Evolutionary conservation across 2,329 filamentous ascomycete species (phyloP).

Genomic region (Penicillium sp.): DNA sequence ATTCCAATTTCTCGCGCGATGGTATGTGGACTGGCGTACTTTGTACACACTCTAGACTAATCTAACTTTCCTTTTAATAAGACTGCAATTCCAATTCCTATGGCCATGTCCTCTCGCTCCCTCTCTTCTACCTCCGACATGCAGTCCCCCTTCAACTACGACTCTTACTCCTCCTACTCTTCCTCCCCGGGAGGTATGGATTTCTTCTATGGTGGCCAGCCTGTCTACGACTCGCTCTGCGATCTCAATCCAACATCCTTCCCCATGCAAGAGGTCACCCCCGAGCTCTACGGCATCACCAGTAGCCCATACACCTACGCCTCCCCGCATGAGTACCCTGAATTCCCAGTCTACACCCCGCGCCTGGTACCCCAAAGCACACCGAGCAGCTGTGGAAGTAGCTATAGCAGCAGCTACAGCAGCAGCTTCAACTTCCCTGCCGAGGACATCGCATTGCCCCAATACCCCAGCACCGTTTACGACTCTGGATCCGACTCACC

Average conservation of each 20-base stretch:
- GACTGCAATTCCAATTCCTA: constrained; percentile 16
- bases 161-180: constrained; percentile 24
- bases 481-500: constrained; percentile 21
- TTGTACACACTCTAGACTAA: constrained; percentile 11
- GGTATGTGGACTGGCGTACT: constrained; percentile 10
- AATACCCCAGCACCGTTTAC: constrained; percentile 10
- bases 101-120: constrained; percentile 1
- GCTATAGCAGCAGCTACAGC: constrained; percentile 15
- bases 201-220: constrained; percentile 23
- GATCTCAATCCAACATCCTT: constrained; percentile 20
- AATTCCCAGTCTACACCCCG: constrained; percentile 24
- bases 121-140: constrained; percentile 15
- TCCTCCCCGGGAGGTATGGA: constrained; percentile 26
- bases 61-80: constrained; percentile 10
- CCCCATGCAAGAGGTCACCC: constrained; percentile 16
- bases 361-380: constrained; percentile 28
- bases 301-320: constrained; percentile 23
- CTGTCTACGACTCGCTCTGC: constrained; percentile 21
- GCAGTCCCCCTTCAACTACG: constrained; percentile 24
- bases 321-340: constrained; percentile 12
- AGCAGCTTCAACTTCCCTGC: constrained; percentile 15
- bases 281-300: constrained; percentile 21
- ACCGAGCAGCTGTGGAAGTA: constrained; percentile 23
- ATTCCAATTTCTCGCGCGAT: constrained; percentile 21
- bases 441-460: constrained; percentile 22